Evolutionary conservation across 129 eudicot species (phyloP).

Genomic region (Chrysanthemum lavandulifolium): DNA sequence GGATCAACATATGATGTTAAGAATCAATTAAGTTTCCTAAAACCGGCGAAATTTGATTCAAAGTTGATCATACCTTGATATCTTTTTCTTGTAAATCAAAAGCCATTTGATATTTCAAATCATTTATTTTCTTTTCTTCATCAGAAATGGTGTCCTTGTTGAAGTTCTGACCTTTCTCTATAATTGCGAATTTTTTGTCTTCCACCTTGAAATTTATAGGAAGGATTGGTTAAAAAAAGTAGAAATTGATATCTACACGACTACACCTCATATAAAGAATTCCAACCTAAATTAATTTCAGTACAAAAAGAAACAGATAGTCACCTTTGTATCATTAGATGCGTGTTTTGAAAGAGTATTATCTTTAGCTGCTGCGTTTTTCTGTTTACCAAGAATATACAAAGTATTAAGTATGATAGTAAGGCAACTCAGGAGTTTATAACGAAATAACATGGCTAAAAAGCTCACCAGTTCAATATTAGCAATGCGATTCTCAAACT

Average conservation of each 20-base stretch:
- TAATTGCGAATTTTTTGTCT: constrained; percentile 26
- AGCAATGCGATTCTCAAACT: constrained; percentile 81
- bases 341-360: constrained; percentile 24
- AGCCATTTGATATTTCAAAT: constrained; percentile 49
- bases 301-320: background rate
- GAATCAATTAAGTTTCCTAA: background rate
- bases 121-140: constrained; percentile 48
- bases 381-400: constrained; percentile 34
- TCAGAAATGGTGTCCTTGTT: constrained; percentile 33
- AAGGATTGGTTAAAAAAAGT: background rate
- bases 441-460: constrained; percentile 13
- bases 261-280: background rate
- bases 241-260: constrained; percentile 1
- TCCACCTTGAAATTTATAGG: constrained; percentile 30
- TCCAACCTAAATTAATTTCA: background rate
- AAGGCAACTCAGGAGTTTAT: constrained; percentile 6
- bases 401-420: constrained; percentile 15
- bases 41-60: constrained; percentile 4
- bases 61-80: constrained; percentile 52
- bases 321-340: constrained; percentile 49
- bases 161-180: constrained; percentile 31
- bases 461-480: constrained; percentile 56
- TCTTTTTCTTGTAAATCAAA: constrained; percentile 70
- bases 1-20: background rate
- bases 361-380: constrained; percentile 49